Evolutionary conservation across 2,329 filamentous ascomycete genomes (phyloP), one percentile per base, ranked within the genome.

Genomic region (Penicillium paneum): DNA sequence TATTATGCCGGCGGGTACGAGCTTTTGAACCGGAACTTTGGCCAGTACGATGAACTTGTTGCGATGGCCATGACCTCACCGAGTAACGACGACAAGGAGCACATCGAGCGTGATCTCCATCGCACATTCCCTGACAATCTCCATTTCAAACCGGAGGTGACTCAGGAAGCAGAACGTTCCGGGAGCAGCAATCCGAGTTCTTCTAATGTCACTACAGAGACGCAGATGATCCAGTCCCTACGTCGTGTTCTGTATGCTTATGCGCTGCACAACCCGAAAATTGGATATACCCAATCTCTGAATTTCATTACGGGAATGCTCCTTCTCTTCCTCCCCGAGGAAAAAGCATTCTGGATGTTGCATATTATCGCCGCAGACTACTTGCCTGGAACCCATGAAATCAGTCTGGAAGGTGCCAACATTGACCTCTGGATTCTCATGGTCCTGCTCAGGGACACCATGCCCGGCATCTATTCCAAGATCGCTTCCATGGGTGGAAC

Each of bases 71-170:
- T 88, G 66, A 79, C 83, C 15, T 76, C 78, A 52, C 77, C 87
- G n/a, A 84, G 77, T 63, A 82, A 86, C 61, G 83, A 90, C 48
- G 91, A 97, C 64, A 81, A 87, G 40, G 93, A 97, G 67, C 88
- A 92, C 46, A 96, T 97, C 65, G 93, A 97, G 76, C 86, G 93
- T 44, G 93, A 97, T 72, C 79, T 97, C 21, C 90, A 97, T 74
- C 85, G 93, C 38, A 97, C 93, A 0, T 97, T 97, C 67, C 93
- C 93, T 0, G 93, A 97, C 76, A 97, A 97, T 64, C 81, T 95
- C 52, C 86, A 85, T 61, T 97, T 97, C 76, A 94, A 94, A 66
- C 89, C 90, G 8, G 76, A 82, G 57, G 66, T 54, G 59, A 65
- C 46, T 51, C 57, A 53, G 39, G 58, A 61, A 50, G 44, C 49